Evolutionary conservation across 257 asterid species (phyloP).

Genomic region (Nicotiana otophora): DNA sequence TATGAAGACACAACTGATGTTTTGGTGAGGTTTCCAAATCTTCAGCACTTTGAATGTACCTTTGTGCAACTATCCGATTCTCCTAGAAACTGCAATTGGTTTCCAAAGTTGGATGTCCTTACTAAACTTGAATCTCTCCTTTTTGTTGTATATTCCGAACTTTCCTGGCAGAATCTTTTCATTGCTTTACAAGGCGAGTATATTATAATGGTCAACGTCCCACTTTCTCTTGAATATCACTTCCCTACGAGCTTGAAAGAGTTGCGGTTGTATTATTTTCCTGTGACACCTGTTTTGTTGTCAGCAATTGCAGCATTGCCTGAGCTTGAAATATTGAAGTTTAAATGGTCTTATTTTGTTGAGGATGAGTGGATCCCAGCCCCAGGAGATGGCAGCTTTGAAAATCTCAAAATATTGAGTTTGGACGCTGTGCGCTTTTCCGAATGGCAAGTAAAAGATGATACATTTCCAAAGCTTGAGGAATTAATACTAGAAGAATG

Average conservation of each 20-base stretch:
- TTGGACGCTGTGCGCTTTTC: fast-evolving
- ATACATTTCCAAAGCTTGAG: background rate
- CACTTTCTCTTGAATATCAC: background rate
- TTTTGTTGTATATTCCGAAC: too few relatives aligned
- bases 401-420: background rate
- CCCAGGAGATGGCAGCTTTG: background rate
- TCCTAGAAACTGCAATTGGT: background rate
- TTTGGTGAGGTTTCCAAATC: background rate
- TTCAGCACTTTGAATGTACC: background rate
- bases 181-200: too few relatives aligned
- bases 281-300: background rate
- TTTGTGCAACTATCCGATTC: background rate
- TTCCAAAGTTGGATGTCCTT: background rate
- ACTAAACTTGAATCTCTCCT: background rate
- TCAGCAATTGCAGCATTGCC: background rate
- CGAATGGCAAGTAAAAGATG: background rate
- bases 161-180: too few relatives aligned
- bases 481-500: background rate
- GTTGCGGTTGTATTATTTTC: background rate
- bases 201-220: background rate
- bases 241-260: background rate
- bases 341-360: background rate
- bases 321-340: background rate
- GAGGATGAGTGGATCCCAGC: background rate
- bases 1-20: too few relatives aligned